Evolutionary conservation across 345 rosid genomes (phyloP).

Genomic region (Orychophragmus violaceus): DNA sequence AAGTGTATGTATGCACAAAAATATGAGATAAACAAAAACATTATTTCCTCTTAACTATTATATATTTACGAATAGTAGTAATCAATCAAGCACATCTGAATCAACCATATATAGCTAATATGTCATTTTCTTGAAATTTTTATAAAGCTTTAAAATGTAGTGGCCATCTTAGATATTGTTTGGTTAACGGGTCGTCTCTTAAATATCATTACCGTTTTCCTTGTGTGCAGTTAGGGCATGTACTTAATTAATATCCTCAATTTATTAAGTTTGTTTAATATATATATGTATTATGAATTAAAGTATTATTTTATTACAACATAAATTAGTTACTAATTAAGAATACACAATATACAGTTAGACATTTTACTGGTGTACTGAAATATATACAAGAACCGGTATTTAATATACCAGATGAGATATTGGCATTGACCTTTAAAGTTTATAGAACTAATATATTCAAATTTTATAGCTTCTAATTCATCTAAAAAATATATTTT

Average conservation of each 20-base stretch:
- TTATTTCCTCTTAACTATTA: not conserved
- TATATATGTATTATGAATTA: not conserved
- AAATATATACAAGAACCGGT: no score
- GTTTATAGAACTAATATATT: no score
- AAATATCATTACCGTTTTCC: not conserved
- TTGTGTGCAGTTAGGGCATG: not conserved
- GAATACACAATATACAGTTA: no score
- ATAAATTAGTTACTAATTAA: not conserved
- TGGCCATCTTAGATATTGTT: slow-evolving; percentile 11
- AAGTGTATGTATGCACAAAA: slow-evolving; percentile 27
- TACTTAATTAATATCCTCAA: not conserved
- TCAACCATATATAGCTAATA: not conserved
- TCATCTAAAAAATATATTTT: no score
- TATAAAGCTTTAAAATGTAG: not conserved
- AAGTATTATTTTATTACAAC: not conserved
- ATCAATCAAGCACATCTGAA: slow-evolving; percentile 2
- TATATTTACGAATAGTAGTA: not conserved
- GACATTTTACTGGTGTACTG: no score
- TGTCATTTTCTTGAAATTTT: not conserved
- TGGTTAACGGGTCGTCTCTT: not conserved
- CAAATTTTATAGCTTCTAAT: no score
- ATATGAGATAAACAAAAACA: not conserved
- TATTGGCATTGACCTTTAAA: no score
- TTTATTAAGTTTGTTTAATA: not conserved
- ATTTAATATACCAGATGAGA: no score